Conservation (phyloP, 2,329 filamentous ascomycete species). For the Fusarium sp. region DNA sequence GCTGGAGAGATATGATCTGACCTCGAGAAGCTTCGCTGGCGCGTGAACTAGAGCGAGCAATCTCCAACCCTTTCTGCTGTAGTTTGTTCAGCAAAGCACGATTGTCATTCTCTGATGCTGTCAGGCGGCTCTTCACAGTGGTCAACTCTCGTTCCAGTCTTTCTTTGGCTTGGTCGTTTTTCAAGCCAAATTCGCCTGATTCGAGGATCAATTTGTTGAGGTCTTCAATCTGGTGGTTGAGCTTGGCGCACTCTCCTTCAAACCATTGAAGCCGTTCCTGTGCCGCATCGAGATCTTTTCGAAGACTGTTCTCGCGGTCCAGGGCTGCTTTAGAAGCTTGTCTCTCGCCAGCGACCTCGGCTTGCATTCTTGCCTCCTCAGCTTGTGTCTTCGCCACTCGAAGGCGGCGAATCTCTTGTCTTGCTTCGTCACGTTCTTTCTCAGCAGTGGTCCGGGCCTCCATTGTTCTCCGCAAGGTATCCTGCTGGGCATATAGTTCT, state of each 20-base stretch:
- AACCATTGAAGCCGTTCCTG: conserved; percentile 80
- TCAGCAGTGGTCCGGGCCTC: conserved; percentile 84
- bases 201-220: conserved; percentile 88
- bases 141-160: conserved; percentile 89
- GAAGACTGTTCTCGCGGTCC: conserved; percentile 81
- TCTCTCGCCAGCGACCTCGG: conserved; percentile 82
- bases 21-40: conserved; percentile 85
- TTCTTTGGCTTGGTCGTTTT: conserved; percentile 94
- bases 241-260: conserved; percentile 78
- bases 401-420: conserved; percentile 83
- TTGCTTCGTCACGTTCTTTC: conserved; percentile 87
- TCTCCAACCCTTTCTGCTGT: conserved; percentile 96
- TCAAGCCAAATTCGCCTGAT: conserved; percentile 87
- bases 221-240: conserved; percentile 83
- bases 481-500: conserved; percentile 95
- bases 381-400: conserved; percentile 84
- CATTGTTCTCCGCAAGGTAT: conserved; percentile 84
- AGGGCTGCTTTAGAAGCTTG: conserved; percentile 80
- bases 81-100: conserved; percentile 94
- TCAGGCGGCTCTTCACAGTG: conserved; percentile 87
- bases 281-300: conserved; percentile 82
- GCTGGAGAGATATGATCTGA: conserved; percentile 78
- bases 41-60: conserved; percentile 87
- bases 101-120: conserved; percentile 96
- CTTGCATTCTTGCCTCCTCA: conserved; percentile 85